Evolutionary conservation across 768 basidiomycete species (phyloP).

Genomic region (Collybiopsis luxurians): DNA sequence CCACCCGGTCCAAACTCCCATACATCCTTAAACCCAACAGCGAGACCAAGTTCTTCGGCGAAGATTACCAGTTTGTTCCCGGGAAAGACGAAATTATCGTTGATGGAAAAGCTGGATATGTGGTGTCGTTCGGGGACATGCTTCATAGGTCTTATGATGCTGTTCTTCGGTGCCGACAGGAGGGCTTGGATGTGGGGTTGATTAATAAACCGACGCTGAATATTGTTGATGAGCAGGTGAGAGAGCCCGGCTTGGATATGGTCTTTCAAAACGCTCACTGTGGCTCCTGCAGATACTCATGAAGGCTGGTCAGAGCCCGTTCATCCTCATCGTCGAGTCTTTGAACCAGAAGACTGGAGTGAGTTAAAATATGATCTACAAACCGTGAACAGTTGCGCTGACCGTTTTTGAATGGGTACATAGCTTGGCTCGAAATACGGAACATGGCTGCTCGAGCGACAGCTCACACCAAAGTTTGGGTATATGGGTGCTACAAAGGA

Average conservation of each 20-base stretch:
- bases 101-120: conserved; percentile 78
- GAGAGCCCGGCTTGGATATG: no score
- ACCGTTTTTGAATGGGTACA: no score
- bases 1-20: conserved; percentile 86
- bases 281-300: conserved; percentile 43
- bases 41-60: conserved; percentile 59
- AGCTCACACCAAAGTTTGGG: conserved; percentile 74
- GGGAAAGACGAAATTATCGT: conserved; percentile 82
- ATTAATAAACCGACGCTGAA: conserved; percentile 87
- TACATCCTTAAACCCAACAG: conserved; percentile 72
- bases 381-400: no score
- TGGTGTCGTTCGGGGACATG: conserved; percentile 87
- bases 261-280: background rate
- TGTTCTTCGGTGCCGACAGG: conserved; percentile 66
- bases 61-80: conserved; percentile 74
- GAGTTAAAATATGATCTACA: no score
- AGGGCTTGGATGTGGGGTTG: conserved; percentile 78
- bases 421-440: conserved; percentile 81
- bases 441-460: conserved; percentile 82
- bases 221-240: conserved; percentile 78
- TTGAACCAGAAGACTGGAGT: conserved; percentile 89
- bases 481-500: conserved; percentile 83
- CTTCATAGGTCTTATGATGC: conserved; percentile 83
- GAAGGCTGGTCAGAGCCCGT: conserved; percentile 71
- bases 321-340: conserved; percentile 84